A percentile compares a stretch with the other conserved stretches of the same genome.
phyloP scores from a whole-genome alignment of 2,329 filamentous ascomycete genomes.

The Teratosphaeria epicoccoides region DNA sequence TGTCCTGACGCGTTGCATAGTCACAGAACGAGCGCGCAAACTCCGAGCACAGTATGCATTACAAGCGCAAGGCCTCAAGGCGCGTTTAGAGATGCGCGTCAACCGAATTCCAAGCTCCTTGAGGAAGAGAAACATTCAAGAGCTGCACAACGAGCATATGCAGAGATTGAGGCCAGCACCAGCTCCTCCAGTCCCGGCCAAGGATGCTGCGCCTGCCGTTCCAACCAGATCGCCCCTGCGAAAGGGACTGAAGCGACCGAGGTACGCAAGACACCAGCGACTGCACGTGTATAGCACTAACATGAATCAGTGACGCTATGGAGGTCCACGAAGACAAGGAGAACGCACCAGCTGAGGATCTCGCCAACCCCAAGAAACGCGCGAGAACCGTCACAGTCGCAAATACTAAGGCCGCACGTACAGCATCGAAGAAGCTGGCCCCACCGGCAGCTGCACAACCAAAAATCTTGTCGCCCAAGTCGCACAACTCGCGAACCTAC shows the following conservation, averaged over 20 bases:
- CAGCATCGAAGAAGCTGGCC: constrained; percentile 23
- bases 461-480: constrained; percentile 65
- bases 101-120: constrained; percentile 78
- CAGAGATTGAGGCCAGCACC: constrained; percentile 19
- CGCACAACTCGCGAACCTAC: constrained; percentile 63
- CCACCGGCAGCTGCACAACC: constrained; percentile 30
- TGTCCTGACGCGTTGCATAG: constrained; percentile 36
- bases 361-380: constrained; percentile 62
- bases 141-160: constrained; percentile 53
- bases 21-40: constrained; percentile 78
- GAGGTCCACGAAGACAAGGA: constrained; percentile 59
- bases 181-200: constrained; percentile 11
- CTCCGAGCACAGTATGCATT: constrained; percentile 80
- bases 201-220: constrained; percentile 3
- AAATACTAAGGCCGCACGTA: constrained; percentile 24
- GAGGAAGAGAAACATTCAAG: constrained; percentile 70
- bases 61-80: constrained; percentile 73
- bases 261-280: constrained; percentile 17
- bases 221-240: constrained; percentile 4
- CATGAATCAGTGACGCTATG: constrained; percentile 29
- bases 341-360: constrained; percentile 47
- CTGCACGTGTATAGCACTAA: constrained; percentile 18
- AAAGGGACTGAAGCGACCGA: constrained; percentile 22
- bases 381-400: constrained; percentile 24
- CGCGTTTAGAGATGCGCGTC: constrained; percentile 82